Conservation (phyloP, 345 rosid species). For the Angophora floribunda region DNA sequence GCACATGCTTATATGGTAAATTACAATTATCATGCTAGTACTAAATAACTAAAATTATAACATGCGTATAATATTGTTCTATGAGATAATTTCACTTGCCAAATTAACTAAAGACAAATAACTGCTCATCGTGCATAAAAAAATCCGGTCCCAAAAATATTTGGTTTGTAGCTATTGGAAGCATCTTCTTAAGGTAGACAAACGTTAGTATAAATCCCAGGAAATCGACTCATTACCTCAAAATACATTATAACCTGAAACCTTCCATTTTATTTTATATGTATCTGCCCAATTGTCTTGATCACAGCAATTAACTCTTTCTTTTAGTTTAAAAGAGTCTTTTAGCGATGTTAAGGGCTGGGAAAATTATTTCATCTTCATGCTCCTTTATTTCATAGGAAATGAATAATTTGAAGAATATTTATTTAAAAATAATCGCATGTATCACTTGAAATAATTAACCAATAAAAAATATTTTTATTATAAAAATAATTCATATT, state of each 20-base stretch:
- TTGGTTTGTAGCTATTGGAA: neutral
- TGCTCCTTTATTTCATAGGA: neutral
- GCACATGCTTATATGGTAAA: neutral
- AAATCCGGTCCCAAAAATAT: neutral
- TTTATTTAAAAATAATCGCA: no score
- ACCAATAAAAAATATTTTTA: neutral
- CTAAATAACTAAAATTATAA: neutral
- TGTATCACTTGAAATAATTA: no score
- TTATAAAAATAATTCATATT: accelerated
- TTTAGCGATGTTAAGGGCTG: neutral
- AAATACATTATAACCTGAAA: neutral
- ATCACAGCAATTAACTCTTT: neutral
- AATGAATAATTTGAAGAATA: no score
- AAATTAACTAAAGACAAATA: neutral
- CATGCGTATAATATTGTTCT: neutral
- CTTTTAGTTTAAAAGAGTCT: neutral
- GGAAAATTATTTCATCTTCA: neutral
- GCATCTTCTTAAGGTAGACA: neutral
- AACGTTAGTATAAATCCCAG: neutral
- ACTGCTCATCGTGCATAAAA: neutral
- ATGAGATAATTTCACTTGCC: neutral
- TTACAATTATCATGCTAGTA: neutral
- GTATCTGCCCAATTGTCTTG: neutral
- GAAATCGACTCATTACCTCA: neutral
- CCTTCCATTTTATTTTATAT: neutral